phyloP scores from a whole-genome alignment of 176 grass and related monocot genomes.

The Saccharum spontaneum region DNA sequence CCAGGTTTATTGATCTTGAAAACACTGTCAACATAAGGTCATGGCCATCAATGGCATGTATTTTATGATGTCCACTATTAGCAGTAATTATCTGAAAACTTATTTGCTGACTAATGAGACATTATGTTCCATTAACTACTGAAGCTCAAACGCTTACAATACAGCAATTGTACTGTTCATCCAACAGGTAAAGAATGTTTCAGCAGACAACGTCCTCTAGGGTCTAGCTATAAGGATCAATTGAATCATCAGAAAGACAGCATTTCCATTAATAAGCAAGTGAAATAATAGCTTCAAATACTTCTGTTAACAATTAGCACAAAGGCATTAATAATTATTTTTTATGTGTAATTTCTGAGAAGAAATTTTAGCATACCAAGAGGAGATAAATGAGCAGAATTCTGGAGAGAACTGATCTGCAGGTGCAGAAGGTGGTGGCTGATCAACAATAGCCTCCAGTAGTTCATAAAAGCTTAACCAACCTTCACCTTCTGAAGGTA shows the following conservation, averaged over 20 bases:
- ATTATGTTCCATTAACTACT: neutral
- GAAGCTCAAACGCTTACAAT: neutral
- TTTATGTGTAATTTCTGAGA: slow-evolving; percentile 8
- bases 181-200: neutral
- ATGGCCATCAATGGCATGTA: neutral
- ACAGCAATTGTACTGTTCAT: neutral
- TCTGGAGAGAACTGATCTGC: slow-evolving; percentile 94
- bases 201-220: neutral
- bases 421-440: slow-evolving; percentile 88
- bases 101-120: neutral
- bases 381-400: slow-evolving; percentile 93
- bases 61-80: too few species aligned
- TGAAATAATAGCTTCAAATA: neutral
- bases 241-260: neutral
- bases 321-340: slow-evolving; percentile 1
- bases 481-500: slow-evolving; percentile 73
- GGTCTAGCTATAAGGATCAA: neutral
- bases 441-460: slow-evolving; percentile 97
- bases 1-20: slow-evolving; percentile 3
- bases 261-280: slow-evolving; percentile 6
- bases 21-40: neutral
- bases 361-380: slow-evolving; percentile 55
- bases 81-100: neutral
- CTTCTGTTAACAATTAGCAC: neutral
- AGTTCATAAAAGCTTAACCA: slow-evolving; percentile 96